Conservation (phyloP, 345 rosid genomes). For the Salix viminalis region DNA sequence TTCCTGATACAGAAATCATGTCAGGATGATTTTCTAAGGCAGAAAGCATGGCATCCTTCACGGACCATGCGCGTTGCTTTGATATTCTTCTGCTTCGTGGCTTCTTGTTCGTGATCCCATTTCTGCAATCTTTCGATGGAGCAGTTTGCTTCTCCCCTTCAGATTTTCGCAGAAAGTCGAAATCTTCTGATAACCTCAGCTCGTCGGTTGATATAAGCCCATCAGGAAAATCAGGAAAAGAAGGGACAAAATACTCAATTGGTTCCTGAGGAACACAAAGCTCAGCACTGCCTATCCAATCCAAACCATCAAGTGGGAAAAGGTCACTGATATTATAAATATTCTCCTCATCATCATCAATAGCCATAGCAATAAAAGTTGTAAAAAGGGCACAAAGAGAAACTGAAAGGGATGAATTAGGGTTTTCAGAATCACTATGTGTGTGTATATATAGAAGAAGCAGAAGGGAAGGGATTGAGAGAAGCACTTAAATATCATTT, state of each 20-base stretch:
- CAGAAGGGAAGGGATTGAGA: neutral
- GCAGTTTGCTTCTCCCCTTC: neutral
- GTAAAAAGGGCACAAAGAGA: neutral
- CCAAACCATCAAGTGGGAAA: neutral
- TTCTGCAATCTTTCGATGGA: neutral
- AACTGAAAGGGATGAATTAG: neutral
- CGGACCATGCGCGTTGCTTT: neutral
- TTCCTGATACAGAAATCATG: neutral
- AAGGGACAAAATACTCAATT: neutral
- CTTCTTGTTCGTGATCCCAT: neutral
- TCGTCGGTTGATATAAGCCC: neutral
- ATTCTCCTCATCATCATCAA: neutral
- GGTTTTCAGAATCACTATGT: neutral
- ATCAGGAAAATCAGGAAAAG: neutral
- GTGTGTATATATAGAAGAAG: neutral
- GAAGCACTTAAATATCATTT: no score
- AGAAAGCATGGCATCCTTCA: neutral
- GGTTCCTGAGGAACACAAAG: conserved; percentile 3
- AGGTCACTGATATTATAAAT: neutral
- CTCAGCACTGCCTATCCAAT: neutral
- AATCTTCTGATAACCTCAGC: neutral
- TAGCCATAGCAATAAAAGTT: no score
- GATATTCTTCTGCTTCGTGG: neutral
- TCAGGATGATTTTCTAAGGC: neutral
- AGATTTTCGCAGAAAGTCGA: neutral